Percentiles rank a stretch among this genome's conserved stretches.
These are phyloP conservation scores for Diaporthe nobilis DNA, from an alignment of 2,329 filamentous ascomycete genomes.

Conservation along the genomic window DNA sequence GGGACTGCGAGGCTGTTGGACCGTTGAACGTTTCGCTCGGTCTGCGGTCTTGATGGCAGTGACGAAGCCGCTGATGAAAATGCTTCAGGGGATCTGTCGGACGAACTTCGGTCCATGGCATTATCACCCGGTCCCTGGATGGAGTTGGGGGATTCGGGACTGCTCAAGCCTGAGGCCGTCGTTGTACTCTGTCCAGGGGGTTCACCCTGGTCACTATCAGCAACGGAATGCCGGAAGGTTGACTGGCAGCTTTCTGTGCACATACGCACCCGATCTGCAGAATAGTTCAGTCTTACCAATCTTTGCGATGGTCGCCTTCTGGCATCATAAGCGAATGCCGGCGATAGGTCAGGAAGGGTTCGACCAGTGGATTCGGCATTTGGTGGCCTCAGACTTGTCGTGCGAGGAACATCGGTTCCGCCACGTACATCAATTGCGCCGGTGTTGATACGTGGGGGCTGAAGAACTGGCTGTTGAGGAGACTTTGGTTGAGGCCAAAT, in stretches of 20 bases:
- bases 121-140: no score
- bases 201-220: background rate
- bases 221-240: background rate
- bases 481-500: background rate
- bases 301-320: background rate
- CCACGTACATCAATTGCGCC: background rate
- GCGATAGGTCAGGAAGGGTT: background rate
- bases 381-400: background rate
- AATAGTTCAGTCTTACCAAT: slow-evolving; percentile 9
- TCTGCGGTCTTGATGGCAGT: background rate
- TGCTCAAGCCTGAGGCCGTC: background rate
- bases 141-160: background rate
- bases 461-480: background rate
- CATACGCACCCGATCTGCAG: background rate
- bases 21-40: background rate
- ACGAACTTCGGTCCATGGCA: background rate
- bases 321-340: slow-evolving; percentile 9
- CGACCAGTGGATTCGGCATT: background rate
- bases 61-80: background rate
- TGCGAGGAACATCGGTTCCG: background rate
- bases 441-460: background rate
- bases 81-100: no score
- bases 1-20: background rate
- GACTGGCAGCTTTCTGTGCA: background rate
- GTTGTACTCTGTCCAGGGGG: no score